These are phyloP conservation scores for Coemansia sp. DNA, from an alignment of 192 early-diverging fungal genomes.

Conservation along the genomic window DNA sequence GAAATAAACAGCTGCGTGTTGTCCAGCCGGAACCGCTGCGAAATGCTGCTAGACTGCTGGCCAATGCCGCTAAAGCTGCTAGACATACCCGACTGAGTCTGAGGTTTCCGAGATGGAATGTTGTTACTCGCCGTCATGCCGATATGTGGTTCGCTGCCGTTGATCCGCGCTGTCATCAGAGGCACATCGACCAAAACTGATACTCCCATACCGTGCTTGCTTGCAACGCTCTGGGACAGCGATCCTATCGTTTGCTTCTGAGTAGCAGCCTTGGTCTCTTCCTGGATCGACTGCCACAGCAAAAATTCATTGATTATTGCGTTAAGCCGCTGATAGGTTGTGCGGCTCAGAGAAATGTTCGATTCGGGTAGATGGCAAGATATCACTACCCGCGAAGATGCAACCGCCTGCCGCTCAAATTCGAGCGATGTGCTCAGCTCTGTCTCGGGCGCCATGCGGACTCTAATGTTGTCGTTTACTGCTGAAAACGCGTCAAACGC, in stretches of 20 bases:
- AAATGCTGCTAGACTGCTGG: slow-evolving; percentile 3
- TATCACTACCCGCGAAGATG: slow-evolving; percentile 39
- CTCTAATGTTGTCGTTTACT: slow-evolving; percentile 47
- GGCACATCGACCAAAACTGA: slow-evolving; percentile 52
- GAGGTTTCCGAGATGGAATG: slow-evolving; percentile 3
- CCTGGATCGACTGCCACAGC: slow-evolving; percentile 53
- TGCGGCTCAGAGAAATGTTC: slow-evolving; percentile 22
- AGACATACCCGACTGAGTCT: background rate
- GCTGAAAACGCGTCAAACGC: slow-evolving; percentile 53
- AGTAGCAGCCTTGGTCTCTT: slow-evolving; percentile 11
- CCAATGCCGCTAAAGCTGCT: background rate
- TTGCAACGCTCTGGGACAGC: background rate
- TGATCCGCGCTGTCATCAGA: slow-evolving; percentile 33
- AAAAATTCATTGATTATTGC: slow-evolving; percentile 53
- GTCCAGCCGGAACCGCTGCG: slow-evolving; percentile 32
- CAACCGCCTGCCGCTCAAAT: slow-evolving; percentile 48
- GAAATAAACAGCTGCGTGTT: slow-evolving; percentile 52
- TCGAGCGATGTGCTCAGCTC: slow-evolving; percentile 48
- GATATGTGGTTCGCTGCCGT: slow-evolving; percentile 17
- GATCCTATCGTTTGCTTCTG: background rate
- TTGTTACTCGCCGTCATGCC: background rate
- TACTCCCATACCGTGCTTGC: slow-evolving; percentile 10
- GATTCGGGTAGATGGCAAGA: slow-evolving; percentile 54
- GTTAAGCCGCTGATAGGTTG: slow-evolving; percentile 45
- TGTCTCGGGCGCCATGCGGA: slow-evolving; percentile 52